phyloP scores from a whole-genome alignment of 139 green algal genomes.

The Tetradesmus obliquus region DNA sequence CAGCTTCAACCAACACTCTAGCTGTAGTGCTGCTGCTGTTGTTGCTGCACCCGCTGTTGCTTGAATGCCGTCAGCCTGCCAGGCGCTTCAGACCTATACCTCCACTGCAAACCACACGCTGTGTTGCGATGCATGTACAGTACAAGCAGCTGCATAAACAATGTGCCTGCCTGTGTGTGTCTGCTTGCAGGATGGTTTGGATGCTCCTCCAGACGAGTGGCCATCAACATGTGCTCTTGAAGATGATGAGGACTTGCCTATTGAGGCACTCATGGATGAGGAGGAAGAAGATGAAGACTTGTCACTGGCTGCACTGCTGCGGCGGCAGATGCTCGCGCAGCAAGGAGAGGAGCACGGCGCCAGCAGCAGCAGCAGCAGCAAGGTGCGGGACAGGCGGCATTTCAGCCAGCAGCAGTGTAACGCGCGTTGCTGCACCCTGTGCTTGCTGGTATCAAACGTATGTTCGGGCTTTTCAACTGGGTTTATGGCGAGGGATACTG shows the following conservation, averaged over 20 bases:
- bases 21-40: not conserved
- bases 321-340: slow-evolving; percentile 13
- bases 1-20: not conserved
- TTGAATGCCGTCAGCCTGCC: too few relatives aligned
- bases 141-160: not conserved
- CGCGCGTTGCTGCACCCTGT: not conserved
- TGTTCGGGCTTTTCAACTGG: not conserved
- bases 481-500: not conserved
- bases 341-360: not conserved
- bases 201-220: slow-evolving; percentile 75
- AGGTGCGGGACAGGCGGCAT: not conserved
- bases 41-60: not conserved
- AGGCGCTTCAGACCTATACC: not conserved
- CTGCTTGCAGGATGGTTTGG: slow-evolving; percentile 75
- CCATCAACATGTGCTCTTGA: slow-evolving; percentile 17
- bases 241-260: slow-evolving; percentile 51
- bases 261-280: slow-evolving; percentile 46
- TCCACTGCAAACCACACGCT: too few relatives aligned
- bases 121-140: too few relatives aligned
- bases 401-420: not conserved
- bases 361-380: slow-evolving; percentile 36
- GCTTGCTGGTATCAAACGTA: too few relatives aligned
- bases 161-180: not conserved
- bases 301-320: slow-evolving; percentile 74
- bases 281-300: slow-evolving; percentile 69